phyloP scores from a whole-genome alignment of 2,329 filamentous ascomycete genomes.

The Verticillium isaacii region DNA sequence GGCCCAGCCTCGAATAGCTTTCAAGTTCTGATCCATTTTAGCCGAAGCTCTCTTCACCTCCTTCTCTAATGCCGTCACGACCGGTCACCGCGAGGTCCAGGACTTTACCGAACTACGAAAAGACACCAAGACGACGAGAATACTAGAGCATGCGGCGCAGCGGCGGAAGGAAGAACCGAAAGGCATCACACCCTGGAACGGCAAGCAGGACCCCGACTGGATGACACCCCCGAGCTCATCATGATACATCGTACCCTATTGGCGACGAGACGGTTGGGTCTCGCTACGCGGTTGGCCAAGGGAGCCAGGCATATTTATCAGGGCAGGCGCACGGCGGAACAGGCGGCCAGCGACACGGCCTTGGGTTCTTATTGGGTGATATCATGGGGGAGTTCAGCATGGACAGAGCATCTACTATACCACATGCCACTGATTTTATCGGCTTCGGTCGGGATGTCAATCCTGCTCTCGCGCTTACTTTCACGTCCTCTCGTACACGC shows the following conservation, averaged over 20 bases:
- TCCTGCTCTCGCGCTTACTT: not conserved
- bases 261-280: not conserved
- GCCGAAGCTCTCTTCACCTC: conserved; percentile 44
- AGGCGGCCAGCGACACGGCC: not conserved
- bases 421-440: not conserved
- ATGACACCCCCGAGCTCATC: conserved; percentile 5
- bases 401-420: not conserved
- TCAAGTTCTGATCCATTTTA: conserved; percentile 23
- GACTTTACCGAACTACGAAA: conserved; percentile 44
- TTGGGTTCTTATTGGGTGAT: not conserved
- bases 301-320: not conserved
- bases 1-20: not conserved
- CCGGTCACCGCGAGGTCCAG: conserved; percentile 45
- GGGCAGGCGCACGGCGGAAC: not conserved
- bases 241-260: not conserved
- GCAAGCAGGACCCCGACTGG: conserved; percentile 57
- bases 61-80: conserved; percentile 42
- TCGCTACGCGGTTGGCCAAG: not conserved
- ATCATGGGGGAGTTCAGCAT: not conserved
- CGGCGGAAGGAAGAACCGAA: conserved; percentile 50
- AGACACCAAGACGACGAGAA: conserved; percentile 39
- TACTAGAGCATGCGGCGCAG: conserved; percentile 47
- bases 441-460: not conserved
- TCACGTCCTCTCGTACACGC: too few relatives aligned
- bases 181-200: conserved; percentile 55